Conservation (phyloP, 108 stramenopile species). For the Pelagomonas calceolata region DNA sequence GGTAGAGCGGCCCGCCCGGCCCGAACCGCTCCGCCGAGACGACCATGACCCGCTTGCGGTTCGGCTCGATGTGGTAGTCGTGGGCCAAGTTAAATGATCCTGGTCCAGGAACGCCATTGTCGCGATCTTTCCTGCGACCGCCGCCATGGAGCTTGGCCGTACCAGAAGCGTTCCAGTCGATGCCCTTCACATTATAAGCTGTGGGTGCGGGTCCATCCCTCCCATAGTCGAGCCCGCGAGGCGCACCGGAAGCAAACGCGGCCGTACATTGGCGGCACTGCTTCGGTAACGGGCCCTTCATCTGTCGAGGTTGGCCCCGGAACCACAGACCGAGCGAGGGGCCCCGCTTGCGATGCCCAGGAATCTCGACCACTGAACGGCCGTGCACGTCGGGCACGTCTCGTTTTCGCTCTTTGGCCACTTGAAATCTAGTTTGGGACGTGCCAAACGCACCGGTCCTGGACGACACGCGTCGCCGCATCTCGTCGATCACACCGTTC, state of each 20-base stretch:
- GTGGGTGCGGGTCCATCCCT: background rate
- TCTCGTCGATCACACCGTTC: too few relatives aligned
- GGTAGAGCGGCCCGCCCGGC: too few relatives aligned
- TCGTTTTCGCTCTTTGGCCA: too few relatives aligned
- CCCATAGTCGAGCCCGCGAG: too few relatives aligned
- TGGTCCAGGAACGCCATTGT: too few relatives aligned
- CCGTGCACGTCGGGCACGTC: too few relatives aligned
- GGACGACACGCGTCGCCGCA: too few relatives aligned
- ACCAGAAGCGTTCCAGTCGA: background rate
- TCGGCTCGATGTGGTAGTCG: background rate
- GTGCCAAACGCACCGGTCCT: slow-evolving; percentile 7
- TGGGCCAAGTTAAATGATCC: too few relatives aligned
- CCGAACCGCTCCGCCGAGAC: background rate
- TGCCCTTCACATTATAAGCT: background rate
- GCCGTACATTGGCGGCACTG: background rate
- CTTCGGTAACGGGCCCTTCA: background rate
- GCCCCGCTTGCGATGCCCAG: too few relatives aligned
- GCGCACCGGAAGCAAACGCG: slow-evolving; percentile 1
- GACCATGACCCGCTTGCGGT: slow-evolving; percentile 8
- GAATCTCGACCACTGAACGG: too few relatives aligned
- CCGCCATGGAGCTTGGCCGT: background rate
- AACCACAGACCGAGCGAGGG: too few relatives aligned
- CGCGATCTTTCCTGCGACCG: too few relatives aligned
- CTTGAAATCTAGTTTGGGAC: background rate
- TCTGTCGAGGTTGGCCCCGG: background rate